Evolutionary conservation across 768 basidiomycete species (phyloP).

Genomic region (Gyrodon lividus): DNA sequence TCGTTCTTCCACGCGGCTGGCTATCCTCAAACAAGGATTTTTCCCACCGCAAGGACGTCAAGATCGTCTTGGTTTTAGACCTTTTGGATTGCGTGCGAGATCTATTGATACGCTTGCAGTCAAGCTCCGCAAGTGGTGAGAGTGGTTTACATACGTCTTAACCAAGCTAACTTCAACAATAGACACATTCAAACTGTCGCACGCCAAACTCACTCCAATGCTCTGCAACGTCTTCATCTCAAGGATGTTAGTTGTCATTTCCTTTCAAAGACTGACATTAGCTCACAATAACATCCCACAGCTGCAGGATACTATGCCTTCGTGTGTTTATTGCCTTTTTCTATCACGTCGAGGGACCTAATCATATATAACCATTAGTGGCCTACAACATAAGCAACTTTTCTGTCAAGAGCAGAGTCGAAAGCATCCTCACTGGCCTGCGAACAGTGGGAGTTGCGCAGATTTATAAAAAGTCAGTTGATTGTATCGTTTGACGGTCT

Average conservation of each 20-base stretch:
- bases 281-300: constrained; percentile 17
- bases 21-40: constrained; percentile 26
- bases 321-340: constrained; percentile 34
- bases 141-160: not conserved
- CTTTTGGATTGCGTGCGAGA: constrained; percentile 21
- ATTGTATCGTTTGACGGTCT: not conserved
- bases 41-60: constrained; percentile 10
- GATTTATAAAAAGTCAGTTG: constrained; percentile 13
- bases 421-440: constrained; percentile 10
- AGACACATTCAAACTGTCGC: constrained; percentile 4
- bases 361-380: constrained; percentile 4
- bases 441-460: not conserved
- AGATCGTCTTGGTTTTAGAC: not conserved
- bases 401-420: constrained; percentile 3
- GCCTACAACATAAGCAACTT: constrained; percentile 27
- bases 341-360: not conserved
- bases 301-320: constrained; percentile 48
- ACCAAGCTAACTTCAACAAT: not conserved
- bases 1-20: constrained; percentile 58
- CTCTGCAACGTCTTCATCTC: constrained; percentile 41
- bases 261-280: not conserved
- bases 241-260: constrained; percentile 42
- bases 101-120: constrained; percentile 31
- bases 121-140: constrained; percentile 29
- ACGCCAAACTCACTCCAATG: constrained; percentile 13